Conservation (phyloP, 1,139 yeast genomes). For the Yamadazyma oceani region DNA sequence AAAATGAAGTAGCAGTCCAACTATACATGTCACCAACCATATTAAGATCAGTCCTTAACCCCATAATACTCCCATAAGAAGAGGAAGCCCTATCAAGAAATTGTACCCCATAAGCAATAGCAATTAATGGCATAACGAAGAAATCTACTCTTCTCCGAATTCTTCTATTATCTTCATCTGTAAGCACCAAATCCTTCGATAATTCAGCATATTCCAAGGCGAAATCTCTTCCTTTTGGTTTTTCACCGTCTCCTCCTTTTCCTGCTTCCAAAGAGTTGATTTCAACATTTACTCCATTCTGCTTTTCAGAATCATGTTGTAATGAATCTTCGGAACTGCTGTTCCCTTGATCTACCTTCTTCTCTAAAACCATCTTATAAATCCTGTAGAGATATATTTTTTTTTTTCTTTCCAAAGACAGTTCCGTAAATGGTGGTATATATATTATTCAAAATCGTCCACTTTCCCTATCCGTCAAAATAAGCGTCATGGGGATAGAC, state of each 20-base stretch:
- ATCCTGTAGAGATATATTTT: no score
- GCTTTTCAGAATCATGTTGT: neutral
- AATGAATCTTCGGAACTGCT: neutral
- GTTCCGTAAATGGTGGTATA: no score
- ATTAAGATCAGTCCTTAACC: constrained; percentile 21
- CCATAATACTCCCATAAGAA: constrained; percentile 32
- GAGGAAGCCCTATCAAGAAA: constrained; percentile 49
- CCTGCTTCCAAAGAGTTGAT: constrained; percentile 6
- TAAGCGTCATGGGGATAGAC: neutral
- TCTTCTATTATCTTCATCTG: constrained; percentile 14
- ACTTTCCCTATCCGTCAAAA: neutral
- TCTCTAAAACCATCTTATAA: neutral
- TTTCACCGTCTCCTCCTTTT: constrained; percentile 1
- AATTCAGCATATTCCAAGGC: constrained; percentile 25
- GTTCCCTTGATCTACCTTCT: neutral
- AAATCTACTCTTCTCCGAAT: constrained; percentile 21
- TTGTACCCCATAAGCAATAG: constrained; percentile 23
- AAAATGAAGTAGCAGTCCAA: constrained; percentile 62
- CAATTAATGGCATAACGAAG: constrained; percentile 17
- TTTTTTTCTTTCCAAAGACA: no score
- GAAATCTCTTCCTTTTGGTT: constrained; percentile 19
- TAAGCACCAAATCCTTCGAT: constrained; percentile 10
- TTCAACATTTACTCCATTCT: constrained; percentile 8
- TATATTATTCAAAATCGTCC: no score
- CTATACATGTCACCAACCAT: constrained; percentile 24